Evolutionary conservation across 192 early-diverging fungal species (phyloP), one percentile per base, ranked within the genome.

Genomic region (Lunasporangiospora selenospora): DNA sequence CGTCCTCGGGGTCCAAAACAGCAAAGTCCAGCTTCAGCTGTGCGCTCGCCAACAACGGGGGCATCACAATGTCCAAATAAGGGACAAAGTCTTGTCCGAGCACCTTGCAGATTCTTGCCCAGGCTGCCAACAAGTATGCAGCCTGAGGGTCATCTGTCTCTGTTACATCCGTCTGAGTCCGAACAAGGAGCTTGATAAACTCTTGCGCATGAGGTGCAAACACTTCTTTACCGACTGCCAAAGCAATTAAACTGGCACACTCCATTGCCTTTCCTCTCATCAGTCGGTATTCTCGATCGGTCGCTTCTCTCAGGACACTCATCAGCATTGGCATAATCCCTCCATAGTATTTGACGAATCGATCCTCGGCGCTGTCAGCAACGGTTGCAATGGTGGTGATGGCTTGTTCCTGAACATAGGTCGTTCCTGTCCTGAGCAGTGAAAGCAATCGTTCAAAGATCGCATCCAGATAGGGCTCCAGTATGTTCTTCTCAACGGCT

Each of bases 381-480:
- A 98, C 89, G 1, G 95, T 95, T 41, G 97, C 96, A 61, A 99
- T 93, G 15, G 96, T 92, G 21, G 98, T 98, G 53, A 99, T 92
- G 18, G 95, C 95, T 76, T 99, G 97, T 69, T 99, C 97, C 76
- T 98, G 98, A 33, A 97, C 95, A 77, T 95, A 99, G 13, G 87
- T 93, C 73, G 90, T 92, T 24, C 80, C 78, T 15, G 90, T 90
- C 76, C 86, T 89, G 45, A 98, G 82, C 63, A 99, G 85, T 16
- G 85, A 75, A 67, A 96, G 67, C 40, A 98, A 87, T 46, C 86
- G 88, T 55, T 90, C 83, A 61, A 99, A 91, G 66, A 99, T 89
- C 40, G 87, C 82, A 75, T 94, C 92, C 59, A 99, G 77, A 78
- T 93, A 97, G 21, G 93, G 93, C 50, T 90, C 89, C 58, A 98